These are phyloP conservation scores for Terfezia boudieri DNA, from an alignment of 495 filamentous ascomycete species.

Conservation along the genomic window DNA sequence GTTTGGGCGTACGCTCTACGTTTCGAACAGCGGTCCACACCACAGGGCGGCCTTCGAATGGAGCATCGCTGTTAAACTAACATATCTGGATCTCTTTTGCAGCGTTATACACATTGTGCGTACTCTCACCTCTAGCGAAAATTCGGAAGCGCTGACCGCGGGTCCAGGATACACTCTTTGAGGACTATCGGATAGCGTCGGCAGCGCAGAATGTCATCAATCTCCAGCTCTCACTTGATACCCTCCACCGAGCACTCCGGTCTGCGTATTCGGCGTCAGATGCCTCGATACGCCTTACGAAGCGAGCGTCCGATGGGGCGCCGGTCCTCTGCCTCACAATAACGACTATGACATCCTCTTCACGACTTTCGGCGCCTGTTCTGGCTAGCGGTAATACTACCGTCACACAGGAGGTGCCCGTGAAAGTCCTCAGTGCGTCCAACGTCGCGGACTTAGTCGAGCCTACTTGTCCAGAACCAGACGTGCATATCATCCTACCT, in stretches of 20 bases:
- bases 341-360: conserved; percentile 34
- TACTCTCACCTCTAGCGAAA: too few species aligned
- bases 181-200: conserved; percentile 68
- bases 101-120: too few species aligned
- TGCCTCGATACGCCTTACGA: conserved; percentile 70
- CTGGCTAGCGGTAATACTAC: conserved; percentile 7
- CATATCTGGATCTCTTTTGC: too few species aligned
- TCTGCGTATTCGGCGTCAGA: conserved; percentile 55
- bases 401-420: conserved; percentile 91
- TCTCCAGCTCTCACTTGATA: conserved; percentile 67
- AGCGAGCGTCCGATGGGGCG: conserved; percentile 46
- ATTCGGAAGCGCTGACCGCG: too few species aligned
- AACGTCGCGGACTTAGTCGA: conserved; percentile 73
- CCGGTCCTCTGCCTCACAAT: conserved; percentile 76
- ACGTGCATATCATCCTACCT: conserved; percentile 81
- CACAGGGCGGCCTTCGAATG: too few species aligned
- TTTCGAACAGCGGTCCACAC: too few species aligned
- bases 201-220: conserved; percentile 75
- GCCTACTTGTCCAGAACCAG: conserved; percentile 70
- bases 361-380: conserved; percentile 4
- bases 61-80: too few species aligned
- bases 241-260: conserved; percentile 64
- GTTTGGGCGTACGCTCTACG: conserved; percentile 67
- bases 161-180: conserved; percentile 57
- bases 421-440: conserved; percentile 58